Evolutionary conservation across 768 basidiomycete genomes (phyloP).

Genomic region (Mycena vulgaris): DNA sequence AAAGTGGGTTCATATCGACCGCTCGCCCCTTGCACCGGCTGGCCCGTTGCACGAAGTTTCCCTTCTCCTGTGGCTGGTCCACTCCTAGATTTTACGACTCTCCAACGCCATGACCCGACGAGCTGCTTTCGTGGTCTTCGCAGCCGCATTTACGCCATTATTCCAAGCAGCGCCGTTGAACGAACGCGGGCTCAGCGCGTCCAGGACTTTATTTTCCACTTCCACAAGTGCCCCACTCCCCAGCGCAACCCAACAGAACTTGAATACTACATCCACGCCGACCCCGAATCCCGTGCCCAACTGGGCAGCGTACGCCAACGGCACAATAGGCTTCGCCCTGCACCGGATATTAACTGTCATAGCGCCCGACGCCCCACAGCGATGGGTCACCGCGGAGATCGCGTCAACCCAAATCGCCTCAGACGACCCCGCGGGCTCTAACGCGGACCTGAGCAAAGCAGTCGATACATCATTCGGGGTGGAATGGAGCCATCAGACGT

Average conservation of each 20-base stretch:
- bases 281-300: neutral
- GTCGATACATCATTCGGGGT: neutral
- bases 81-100: no score
- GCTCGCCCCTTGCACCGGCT: conserved; percentile 4
- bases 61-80: conserved; percentile 19
- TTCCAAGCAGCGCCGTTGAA: conserved; percentile 11
- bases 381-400: conserved; percentile 12
- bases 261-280: neutral
- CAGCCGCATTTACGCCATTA: neutral
- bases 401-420: conserved; percentile 2
- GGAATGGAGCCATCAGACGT: neutral
- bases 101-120: neutral
- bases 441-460: neutral
- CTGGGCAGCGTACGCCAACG: neutral
- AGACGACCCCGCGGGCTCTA: conserved; percentile 2
- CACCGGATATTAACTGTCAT: neutral
- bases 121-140: neutral
- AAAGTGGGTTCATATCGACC: neutral
- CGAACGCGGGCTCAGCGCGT: neutral
- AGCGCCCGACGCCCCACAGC: neutral
- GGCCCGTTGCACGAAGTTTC: conserved; percentile 5
- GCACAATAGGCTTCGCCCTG: neutral
- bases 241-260: neutral
- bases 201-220: neutral
- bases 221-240: neutral